These are phyloP conservation scores for Citrus medica DNA, from an alignment of 345 rosid genomes.

Conservation along the genomic window DNA sequence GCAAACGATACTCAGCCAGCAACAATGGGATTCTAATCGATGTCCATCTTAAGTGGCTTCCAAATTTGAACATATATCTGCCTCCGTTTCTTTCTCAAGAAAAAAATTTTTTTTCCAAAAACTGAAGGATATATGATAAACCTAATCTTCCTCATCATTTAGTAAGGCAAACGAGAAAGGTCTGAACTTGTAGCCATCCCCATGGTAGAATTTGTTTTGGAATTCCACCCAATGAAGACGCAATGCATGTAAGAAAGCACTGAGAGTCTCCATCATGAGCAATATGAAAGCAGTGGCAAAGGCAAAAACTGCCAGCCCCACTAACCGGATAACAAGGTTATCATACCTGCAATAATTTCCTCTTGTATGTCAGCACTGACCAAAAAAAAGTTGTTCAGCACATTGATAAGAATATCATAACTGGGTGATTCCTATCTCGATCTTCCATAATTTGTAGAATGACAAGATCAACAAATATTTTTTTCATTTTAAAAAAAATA, in stretches of 20 bases:
- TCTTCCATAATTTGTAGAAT: background rate
- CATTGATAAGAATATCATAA: background rate
- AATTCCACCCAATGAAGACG: conserved; percentile 99
- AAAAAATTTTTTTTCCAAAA: conserved; percentile 7
- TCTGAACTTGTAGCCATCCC: conserved; percentile 93
- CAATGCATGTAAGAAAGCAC: conserved; percentile 93
- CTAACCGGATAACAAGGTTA: conserved; percentile 59
- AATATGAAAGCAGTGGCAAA: conserved; percentile 93
- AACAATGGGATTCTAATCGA: background rate
- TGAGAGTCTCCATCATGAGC: conserved; percentile 95
- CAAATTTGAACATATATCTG: conserved; percentile 3
- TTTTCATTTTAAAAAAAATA: background rate
- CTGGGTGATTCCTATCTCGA: background rate
- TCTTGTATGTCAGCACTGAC: background rate
- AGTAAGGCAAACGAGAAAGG: conserved; percentile 77
- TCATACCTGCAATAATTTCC: conserved; percentile 59
- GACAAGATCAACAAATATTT: background rate
- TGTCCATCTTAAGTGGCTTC: conserved; percentile 13
- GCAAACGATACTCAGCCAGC: conserved; percentile 13
- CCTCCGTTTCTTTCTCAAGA: background rate
- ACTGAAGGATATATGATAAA: conserved; percentile 1
- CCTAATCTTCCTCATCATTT: conserved; percentile 64
- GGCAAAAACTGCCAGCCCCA: conserved; percentile 84
- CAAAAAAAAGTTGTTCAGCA: background rate
- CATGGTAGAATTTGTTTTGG: conserved; percentile 84